Evolutionary conservation across 2,329 filamentous ascomycete species (phyloP), one percentile per base, ranked within the genome.

Genomic region (Allantophomopsis lycopodina): DNA sequence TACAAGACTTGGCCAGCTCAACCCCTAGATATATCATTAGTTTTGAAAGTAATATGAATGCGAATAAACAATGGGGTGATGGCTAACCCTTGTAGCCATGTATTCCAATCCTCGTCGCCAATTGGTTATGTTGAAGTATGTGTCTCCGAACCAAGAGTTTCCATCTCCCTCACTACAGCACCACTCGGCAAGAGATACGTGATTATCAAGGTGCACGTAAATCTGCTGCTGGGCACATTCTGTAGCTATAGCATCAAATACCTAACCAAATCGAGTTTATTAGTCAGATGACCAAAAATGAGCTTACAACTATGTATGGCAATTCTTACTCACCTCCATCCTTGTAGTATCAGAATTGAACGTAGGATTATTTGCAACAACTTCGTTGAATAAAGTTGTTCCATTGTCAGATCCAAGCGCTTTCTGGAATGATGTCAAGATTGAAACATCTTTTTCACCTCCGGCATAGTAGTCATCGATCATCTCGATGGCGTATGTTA

Each of bases 401-500:
- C 71, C 74, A 40, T 76, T 75, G 1, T 60, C 52, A n/a, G 62
- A 50, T 1, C 73, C 74, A 5, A 69, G 60, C 11, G 51, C 66
- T 15, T 53, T 53, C 8, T 43, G 53, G 21, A 71, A 66, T 0
- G 68, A 63, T 3, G 55, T 60, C 43, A 62, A 47, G 13, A 72
- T 46, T 2, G 64, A 55, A 3, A 68, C 52, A 15, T 71, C 68
- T 13, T 61, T 63, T 28, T 28, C 23, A 16, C 54, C 55, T 40
- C 68, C 66, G 41, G 49, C 58, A 38, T 66, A 66, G 43, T 70
- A 69, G 48, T 71, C 60, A 41, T 76, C 73, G 39, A 78, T 58
- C 66, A 77, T 70, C 51, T 78, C 64, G 37, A 70, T 78, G 7
- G 74, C 72, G 37, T 67, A 79, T 0, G 72, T 76, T 36, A 79